phyloP scores from a whole-genome alignment of 345 rosid genomes.

The Erucastrum elatum region DNA sequence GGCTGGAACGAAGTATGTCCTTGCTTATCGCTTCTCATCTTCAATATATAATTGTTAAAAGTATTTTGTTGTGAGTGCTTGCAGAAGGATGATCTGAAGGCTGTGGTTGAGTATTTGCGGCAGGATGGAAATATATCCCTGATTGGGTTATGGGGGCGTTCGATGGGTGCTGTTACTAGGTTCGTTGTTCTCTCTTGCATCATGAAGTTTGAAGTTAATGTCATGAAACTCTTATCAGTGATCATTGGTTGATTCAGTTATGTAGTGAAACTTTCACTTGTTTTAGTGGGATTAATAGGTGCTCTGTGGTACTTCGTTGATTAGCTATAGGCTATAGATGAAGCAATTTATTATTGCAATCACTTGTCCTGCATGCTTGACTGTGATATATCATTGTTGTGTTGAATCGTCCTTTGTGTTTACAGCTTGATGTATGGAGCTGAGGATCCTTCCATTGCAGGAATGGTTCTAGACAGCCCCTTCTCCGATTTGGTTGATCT shows the following conservation, averaged over 20 bases:
- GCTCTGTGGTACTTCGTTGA: no score
- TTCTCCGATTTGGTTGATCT: conserved; percentile 90
- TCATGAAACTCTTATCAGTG: not conserved
- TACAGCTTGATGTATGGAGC: conserved; percentile 90
- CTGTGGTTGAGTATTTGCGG: conserved; percentile 78
- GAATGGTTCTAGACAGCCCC: conserved; percentile 92
- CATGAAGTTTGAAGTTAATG: not conserved
- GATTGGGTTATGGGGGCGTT: conserved; percentile 95
- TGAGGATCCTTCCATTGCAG: conserved; percentile 92
- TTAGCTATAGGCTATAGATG: not conserved
- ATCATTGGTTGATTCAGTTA: no score
- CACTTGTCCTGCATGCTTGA: conserved; percentile 17
- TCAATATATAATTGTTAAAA: not conserved
- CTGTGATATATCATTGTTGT: not conserved
- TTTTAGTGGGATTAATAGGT: no score
- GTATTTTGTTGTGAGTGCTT: conserved; percentile 29
- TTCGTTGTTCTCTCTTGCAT: conserved; percentile 30
- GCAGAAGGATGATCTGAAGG: conserved; percentile 87
- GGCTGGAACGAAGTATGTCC: not conserved
- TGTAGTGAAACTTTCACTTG: no score
- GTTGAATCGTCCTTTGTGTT: conserved; percentile 15
- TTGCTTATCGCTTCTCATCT: not conserved
- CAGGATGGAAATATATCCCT: conserved; percentile 85
- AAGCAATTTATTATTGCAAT: not conserved
- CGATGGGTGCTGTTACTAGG: conserved; percentile 98